Base-by-base conservation (phyloP, 352 stramenopile species). In the Phytophthora brassicae region DNA sequence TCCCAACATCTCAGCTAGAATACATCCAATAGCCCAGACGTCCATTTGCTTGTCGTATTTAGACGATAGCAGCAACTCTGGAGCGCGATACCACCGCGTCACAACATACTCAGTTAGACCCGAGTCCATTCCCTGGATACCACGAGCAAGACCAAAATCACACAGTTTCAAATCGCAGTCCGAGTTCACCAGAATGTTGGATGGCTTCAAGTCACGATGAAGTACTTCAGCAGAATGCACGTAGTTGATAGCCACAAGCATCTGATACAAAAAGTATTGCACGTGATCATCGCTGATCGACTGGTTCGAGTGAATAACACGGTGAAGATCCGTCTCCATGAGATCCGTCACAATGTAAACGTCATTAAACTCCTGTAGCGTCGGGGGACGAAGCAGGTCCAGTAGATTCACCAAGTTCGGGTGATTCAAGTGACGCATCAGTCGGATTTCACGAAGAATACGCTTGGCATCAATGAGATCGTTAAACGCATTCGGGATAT, bases 401-500 rank as follows among this genome's bases (percentile, higher is more conserved):
- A 90, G 69, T 24, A 94, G 64, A 58, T 92, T 92, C 46, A 95
- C 81, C 53, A 95, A 56, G 44, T 93, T 93, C 24, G 83, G 82
- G 60, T 92, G 84, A 36, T 90, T 92, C 24, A 96, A 57, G 49
- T 94, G 88, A 9, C 86, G 86, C 86, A 96, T 94, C 31, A 96
- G 72, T 9, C 88, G 85, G 28, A 96, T 92, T 68, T 96, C 88
- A 29, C 88, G 83, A 39, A 96, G 64, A 53, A 94, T 95, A 22
- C 86, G 85, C 75, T 95, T 95, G 14, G 86, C 84, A 58, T 95
- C 88, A 38, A 93, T 89, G 26, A 95, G 64, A 60, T 95, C 86
- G 33, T 94, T 92, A 53, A 96, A 96, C 4, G 94, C 94, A 60
- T 96, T 97, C 26, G 94, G 91, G 13, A 98, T 91, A 79, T 98